phyloP scores from a whole-genome alignment of 306 rosid genomes.

The Prunus armeniaca region DNA sequence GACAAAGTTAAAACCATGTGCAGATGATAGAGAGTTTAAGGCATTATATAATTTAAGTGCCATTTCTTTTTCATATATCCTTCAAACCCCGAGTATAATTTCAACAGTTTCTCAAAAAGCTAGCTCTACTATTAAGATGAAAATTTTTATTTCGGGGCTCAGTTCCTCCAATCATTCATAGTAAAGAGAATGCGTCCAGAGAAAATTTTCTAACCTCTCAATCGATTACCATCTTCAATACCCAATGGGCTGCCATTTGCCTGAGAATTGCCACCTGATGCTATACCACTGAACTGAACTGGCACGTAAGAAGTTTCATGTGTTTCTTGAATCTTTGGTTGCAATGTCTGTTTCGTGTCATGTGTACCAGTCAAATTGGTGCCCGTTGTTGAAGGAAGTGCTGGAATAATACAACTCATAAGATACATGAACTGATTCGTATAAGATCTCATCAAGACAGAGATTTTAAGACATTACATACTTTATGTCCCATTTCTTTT shows the following conservation, averaged over 20 bases:
- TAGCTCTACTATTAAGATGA: neutral
- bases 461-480: no score
- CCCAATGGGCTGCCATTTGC: neutral
- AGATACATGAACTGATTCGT: no score
- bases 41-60: neutral
- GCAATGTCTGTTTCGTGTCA: slow-evolving; percentile 5
- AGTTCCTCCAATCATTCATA: neutral
- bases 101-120: neutral
- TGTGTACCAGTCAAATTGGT: slow-evolving; percentile 5
- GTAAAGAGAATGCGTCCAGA: neutral
- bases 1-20: neutral
- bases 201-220: no score
- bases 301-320: slow-evolving; percentile 25
- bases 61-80: no score
- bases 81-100: no score
- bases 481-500: neutral
- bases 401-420: neutral
- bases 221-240: no score
- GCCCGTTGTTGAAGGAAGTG: slow-evolving; percentile 28
- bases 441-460: no score
- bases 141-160: neutral
- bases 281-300: neutral
- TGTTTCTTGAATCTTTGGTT: slow-evolving; percentile 21
- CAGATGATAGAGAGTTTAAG: neutral
- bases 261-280: neutral